Percentiles rank a stretch among this genome's conserved stretches.
Evolutionary conservation across 164 flowering plant species (phyloP).

Genomic region (Santalum album): DNA sequence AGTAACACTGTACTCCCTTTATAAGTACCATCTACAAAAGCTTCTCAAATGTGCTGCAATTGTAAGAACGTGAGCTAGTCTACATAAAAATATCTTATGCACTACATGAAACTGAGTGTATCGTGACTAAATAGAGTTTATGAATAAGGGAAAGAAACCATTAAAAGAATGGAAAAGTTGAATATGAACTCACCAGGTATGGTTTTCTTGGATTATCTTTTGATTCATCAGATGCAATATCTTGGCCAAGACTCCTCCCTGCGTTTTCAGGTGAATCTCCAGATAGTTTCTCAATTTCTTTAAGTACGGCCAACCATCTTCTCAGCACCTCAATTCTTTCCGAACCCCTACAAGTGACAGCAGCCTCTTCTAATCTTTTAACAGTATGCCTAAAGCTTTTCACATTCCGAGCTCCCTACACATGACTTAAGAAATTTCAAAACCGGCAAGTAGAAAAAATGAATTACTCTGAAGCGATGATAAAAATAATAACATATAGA

Average conservation of each 20-base stretch:
- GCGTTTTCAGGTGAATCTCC: background rate
- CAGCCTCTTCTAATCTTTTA: conserved; percentile 6
- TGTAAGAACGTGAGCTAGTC: too few relatives aligned
- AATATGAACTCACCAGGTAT: background rate
- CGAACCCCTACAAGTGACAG: conserved; percentile 2
- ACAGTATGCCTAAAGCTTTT: conserved; percentile 2
- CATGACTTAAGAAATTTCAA: too few relatives aligned
- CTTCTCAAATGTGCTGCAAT: too few relatives aligned
- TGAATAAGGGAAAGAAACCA: background rate
- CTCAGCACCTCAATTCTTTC: background rate
- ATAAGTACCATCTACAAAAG: too few relatives aligned
- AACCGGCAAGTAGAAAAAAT: background rate
- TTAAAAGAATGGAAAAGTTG: background rate
- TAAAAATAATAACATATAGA: too few relatives aligned
- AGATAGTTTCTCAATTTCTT: background rate
- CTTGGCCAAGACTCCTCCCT: background rate
- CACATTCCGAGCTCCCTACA: conserved; percentile 1
- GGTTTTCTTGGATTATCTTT: background rate
- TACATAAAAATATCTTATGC: too few relatives aligned
- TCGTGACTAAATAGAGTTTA: background rate
- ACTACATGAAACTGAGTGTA: background rate
- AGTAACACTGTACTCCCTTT: too few relatives aligned
- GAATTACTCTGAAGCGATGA: background rate
- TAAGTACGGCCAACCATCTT: conserved; percentile 2
- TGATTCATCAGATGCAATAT: background rate